Evolutionary conservation across 345 rosid species (phyloP).

Genomic region (Eucalyptus cloeziana): DNA sequence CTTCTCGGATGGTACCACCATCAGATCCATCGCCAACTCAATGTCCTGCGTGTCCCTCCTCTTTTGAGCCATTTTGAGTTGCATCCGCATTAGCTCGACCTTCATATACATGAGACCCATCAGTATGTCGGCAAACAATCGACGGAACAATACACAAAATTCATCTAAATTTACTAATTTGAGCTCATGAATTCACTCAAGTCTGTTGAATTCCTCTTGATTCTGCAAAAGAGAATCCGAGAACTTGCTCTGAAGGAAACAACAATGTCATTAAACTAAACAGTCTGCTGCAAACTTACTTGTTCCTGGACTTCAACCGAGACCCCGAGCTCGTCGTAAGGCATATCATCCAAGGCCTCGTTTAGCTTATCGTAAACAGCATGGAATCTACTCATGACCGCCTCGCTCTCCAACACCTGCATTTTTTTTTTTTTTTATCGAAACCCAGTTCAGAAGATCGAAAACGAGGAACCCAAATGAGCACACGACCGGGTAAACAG

Average conservation of each 20-base stretch:
- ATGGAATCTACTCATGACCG: slow-evolving; percentile 39
- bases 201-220: neutral
- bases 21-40: slow-evolving; percentile 55
- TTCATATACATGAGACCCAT: neutral
- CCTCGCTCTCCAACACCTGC: slow-evolving; percentile 54
- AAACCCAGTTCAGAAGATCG: neutral
- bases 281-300: slow-evolving; percentile 7
- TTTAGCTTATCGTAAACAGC: slow-evolving; percentile 27
- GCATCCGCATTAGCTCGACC: slow-evolving; percentile 47
- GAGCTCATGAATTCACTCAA: neutral
- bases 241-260: neutral
- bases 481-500: neutral
- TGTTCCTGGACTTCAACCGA: slow-evolving; percentile 57
- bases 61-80: slow-evolving; percentile 34
- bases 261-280: neutral
- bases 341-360: slow-evolving; percentile 33
- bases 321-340: slow-evolving; percentile 30
- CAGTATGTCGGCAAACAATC: neutral
- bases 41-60: slow-evolving; percentile 50
- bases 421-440: neutral
- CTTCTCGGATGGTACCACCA: slow-evolving; percentile 31
- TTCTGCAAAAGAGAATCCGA: neutral
- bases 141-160: neutral
- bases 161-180: neutral
- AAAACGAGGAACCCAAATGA: neutral